phyloP scores from a whole-genome alignment of 768 basidiomycete species.

The Pulveroboletus ravenelii region DNA sequence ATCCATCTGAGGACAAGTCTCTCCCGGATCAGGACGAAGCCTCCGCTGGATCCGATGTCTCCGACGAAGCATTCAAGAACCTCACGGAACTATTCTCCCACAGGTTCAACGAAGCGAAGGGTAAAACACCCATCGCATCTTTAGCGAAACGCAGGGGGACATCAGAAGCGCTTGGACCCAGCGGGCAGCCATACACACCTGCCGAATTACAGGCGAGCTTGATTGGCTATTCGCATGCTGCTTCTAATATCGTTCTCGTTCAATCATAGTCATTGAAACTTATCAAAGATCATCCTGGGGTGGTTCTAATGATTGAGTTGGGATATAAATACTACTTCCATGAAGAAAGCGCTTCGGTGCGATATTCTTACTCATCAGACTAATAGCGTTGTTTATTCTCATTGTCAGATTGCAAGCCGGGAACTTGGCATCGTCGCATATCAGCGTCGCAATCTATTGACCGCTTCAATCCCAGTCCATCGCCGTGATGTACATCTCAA shows the following conservation, averaged over 20 bases:
- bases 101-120: constrained; percentile 32
- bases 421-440: constrained; percentile 78
- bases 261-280: constrained; percentile 38
- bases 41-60: constrained; percentile 34
- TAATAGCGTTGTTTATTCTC: constrained; percentile 7
- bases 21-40: constrained; percentile 23
- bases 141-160: constrained; percentile 31
- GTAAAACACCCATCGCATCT: constrained; percentile 30
- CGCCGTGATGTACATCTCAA: constrained; percentile 67
- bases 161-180: constrained; percentile 51
- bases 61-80: constrained; percentile 43
- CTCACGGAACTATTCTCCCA: constrained; percentile 46
- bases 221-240: not conserved
- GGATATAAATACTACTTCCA: constrained; percentile 86
- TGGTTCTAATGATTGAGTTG: constrained; percentile 73
- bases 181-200: constrained; percentile 69
- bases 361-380: constrained; percentile 1
- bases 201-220: constrained; percentile 61
- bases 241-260: not conserved
- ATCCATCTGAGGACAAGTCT: constrained; percentile 22
- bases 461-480: constrained; percentile 69
- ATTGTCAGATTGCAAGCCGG: constrained; percentile 58
- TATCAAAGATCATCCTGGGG: constrained; percentile 60
- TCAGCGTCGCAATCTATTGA: constrained; percentile 64
- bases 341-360: constrained; percentile 76